A percentile compares a stretch with the other conserved stretches of the same genome.
phyloP scores from a whole-genome alignment of 192 early-diverging fungal species.

The Coemansia sp. region DNA sequence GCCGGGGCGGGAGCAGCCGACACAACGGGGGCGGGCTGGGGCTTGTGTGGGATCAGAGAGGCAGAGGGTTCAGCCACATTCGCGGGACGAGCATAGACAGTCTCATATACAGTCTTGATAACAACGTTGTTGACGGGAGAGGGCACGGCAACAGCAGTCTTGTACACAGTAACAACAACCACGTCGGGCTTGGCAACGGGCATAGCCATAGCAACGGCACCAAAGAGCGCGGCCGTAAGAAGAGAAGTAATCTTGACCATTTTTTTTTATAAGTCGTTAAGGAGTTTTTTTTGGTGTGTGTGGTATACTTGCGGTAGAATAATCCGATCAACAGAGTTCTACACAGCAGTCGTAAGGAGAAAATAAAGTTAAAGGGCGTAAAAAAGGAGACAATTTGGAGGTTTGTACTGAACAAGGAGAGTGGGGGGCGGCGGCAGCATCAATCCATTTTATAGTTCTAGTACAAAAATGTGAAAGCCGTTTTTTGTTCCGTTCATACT shows the following conservation, averaged over 20 bases:
- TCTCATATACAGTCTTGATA: slow-evolving; percentile 26
- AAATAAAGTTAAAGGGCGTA: slow-evolving; percentile 2
- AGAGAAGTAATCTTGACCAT: slow-evolving; percentile 44
- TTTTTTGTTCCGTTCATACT: slow-evolving; percentile 2
- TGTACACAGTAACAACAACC: slow-evolving; percentile 15
- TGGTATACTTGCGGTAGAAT: slow-evolving; percentile 1
- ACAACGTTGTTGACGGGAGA: slow-evolving; percentile 13
- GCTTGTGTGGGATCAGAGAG: not conserved
- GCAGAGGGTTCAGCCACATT: not conserved
- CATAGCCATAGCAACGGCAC: slow-evolving; percentile 37
- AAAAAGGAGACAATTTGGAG: slow-evolving; percentile 2
- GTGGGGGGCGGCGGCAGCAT: not conserved
- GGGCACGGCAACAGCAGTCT: slow-evolving; percentile 10
- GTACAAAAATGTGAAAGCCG: not conserved
- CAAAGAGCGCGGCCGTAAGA: slow-evolving; percentile 37
- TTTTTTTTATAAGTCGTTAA: slow-evolving; percentile 4
- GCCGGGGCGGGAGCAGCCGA: not conserved
- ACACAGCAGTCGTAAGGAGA: slow-evolving; percentile 16
- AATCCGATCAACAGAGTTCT: slow-evolving; percentile 45
- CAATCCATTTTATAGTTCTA: not conserved
- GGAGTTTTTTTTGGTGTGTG: not conserved
- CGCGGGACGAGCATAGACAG: slow-evolving; percentile 5
- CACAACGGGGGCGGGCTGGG: slow-evolving; percentile 4
- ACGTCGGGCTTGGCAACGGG: slow-evolving; percentile 17
- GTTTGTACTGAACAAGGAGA: not conserved